phyloP scores from a whole-genome alignment of 352 stramenopile species.

The Aphanomyces euteiches region DNA sequence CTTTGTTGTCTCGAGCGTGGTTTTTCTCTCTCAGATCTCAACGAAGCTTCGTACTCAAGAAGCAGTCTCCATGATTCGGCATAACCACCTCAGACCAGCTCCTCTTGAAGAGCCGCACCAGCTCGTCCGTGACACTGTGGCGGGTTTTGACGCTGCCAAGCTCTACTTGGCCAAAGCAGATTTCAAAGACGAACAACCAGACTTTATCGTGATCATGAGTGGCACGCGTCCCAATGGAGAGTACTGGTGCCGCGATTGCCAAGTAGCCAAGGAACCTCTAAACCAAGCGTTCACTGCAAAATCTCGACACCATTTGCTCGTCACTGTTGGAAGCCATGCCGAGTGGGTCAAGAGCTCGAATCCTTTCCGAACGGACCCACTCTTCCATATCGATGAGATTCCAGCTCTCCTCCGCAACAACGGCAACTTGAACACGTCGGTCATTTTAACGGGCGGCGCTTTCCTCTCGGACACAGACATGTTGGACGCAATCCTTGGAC shows the following conservation, averaged over 20 bases:
- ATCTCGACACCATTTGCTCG: constrained; percentile 58
- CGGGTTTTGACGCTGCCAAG: not conserved
- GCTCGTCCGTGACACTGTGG: not conserved
- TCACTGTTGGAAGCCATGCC: constrained; percentile 47
- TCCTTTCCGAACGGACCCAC: constrained; percentile 66
- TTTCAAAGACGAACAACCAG: constrained; percentile 39
- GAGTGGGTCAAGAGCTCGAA: constrained; percentile 73
- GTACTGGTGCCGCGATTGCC: constrained; percentile 76
- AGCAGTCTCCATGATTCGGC: not conserved
- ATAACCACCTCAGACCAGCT: not conserved
- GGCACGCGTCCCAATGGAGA: constrained; percentile 55
- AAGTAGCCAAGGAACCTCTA: constrained; percentile 52
- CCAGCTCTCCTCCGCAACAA: constrained; percentile 74
- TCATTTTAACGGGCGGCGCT: constrained; percentile 53
- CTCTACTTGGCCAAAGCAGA: not conserved
- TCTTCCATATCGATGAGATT: constrained; percentile 81
- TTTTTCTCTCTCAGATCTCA: constrained; percentile 8
- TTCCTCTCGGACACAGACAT: constrained; percentile 61
- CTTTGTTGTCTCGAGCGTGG: not conserved
- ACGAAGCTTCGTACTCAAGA: not conserved
- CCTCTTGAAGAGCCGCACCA: not conserved
- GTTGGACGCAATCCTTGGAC: constrained; percentile 56
- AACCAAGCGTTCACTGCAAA: constrained; percentile 56
- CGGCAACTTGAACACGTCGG: constrained; percentile 57
- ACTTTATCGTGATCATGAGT: constrained; percentile 76